phyloP scores from a whole-genome alignment of 2,329 filamentous ascomycete genomes.

The Aspergillus sp. region DNA sequence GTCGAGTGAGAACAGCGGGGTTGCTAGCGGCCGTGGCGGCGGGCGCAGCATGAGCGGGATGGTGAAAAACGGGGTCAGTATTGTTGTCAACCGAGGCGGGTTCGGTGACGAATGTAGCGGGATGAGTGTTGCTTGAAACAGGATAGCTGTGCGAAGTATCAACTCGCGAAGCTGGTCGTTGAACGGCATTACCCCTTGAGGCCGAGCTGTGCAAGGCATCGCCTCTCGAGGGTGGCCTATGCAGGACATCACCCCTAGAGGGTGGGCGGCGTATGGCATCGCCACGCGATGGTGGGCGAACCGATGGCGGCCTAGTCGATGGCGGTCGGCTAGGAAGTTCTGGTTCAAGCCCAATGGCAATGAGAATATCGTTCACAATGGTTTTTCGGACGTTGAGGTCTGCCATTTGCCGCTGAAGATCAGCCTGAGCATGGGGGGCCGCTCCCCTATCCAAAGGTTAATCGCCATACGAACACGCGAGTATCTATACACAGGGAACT shows the following conservation, averaged over 20 bases:
- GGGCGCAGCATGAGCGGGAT: not conserved
- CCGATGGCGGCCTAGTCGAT: not conserved
- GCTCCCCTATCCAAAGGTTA: slow-evolving; percentile 58
- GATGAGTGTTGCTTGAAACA: not conserved
- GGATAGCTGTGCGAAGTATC: not conserved
- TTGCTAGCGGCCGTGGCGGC: not conserved
- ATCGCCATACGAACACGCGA: not conserved
- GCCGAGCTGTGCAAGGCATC: slow-evolving; percentile 24
- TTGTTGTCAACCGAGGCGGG: not conserved
- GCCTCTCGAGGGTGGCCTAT: slow-evolving; percentile 27
- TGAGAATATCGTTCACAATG: slow-evolving; percentile 78
- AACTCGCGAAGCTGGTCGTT: not conserved
- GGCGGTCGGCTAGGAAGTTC: slow-evolving; percentile 13
- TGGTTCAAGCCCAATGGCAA: slow-evolving; percentile 62
- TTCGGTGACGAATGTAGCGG: not conserved
- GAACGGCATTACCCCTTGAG: not conserved
- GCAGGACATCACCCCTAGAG: slow-evolving; percentile 11
- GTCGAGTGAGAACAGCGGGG: not conserved
- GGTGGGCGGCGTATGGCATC: slow-evolving; percentile 23
- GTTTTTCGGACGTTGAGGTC: slow-evolving; percentile 82
- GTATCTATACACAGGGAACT: slow-evolving; percentile 18
- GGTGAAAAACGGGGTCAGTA: not conserved
- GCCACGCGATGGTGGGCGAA: slow-evolving; percentile 12
- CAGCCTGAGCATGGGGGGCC: slow-evolving; percentile 79
- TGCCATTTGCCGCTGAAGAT: slow-evolving; percentile 82